phyloP scores from a whole-genome alignment of 1,284 basidiomycete genomes.

The Polyporus tsugae region DNA sequence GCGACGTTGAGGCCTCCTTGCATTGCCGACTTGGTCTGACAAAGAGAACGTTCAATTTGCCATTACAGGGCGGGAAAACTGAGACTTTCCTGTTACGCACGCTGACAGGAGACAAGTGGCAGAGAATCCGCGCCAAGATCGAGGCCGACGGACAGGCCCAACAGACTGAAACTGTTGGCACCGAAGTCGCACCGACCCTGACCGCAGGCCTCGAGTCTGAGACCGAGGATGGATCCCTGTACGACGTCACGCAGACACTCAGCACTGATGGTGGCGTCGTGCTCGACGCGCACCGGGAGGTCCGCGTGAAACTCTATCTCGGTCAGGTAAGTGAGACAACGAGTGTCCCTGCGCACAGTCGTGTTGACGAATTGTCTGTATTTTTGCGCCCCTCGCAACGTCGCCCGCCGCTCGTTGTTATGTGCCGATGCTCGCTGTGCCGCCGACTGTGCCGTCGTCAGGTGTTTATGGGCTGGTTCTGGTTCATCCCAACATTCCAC shows the following conservation, averaged over 20 bases:
- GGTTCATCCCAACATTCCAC: conserved; percentile 87
- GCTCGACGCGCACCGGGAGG: conserved; percentile 74
- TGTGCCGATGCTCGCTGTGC: not conserved
- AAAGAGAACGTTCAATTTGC: not conserved
- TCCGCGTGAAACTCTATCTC: conserved; percentile 82
- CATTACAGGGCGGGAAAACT: conserved; percentile 49
- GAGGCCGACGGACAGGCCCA: conserved; percentile 30
- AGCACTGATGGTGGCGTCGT: conserved; percentile 56
- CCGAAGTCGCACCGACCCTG: conserved; percentile 12
- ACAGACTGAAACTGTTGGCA: conserved; percentile 9
- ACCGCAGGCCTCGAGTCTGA: conserved; percentile 32
- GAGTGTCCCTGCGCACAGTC: not conserved
- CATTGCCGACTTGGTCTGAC: not conserved
- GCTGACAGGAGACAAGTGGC: conserved; percentile 54
- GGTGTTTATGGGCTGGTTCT: conserved; percentile 83
- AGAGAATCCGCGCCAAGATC: conserved; percentile 49
- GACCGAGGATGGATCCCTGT: conserved; percentile 53
- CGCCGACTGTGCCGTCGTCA: conserved; percentile 37
- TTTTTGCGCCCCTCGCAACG: conserved; percentile 1
- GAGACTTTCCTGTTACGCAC: conserved; percentile 54
- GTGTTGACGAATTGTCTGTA: not conserved
- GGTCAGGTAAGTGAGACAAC: conserved; percentile 64
- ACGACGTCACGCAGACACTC: conserved; percentile 46
- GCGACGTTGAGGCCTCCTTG: too few relatives aligned
- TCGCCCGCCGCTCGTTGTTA: not conserved